Base-by-base conservation (phyloP, 805 yeast genomes). In the Tanozyma kutaoensis region DNA sequence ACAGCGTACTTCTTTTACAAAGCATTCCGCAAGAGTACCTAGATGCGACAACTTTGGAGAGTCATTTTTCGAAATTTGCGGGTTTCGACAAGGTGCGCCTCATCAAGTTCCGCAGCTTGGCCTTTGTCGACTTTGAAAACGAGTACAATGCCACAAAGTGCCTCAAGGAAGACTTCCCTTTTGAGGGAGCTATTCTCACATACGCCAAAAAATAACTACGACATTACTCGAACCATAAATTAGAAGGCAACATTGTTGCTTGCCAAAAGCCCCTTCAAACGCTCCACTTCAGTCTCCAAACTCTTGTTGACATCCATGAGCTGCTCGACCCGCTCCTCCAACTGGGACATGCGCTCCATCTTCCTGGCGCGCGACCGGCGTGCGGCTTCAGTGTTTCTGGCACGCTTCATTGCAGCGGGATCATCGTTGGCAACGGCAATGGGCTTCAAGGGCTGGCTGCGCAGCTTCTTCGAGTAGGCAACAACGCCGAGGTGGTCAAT, bases 341-440 rank as follows among this genome's bases (percentile, higher is more conserved):
- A 61, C 49, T 81, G 88, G 33, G 55, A 43, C 82, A 86, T 79
- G 52, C 93, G 71, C 50, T 80, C 80, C 75, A 79, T 74, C 55
- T 86, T 84, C 51, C 94, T 73, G 14, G 95, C 95, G 45, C 96
- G 67, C 15, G 95, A 84, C 47, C 95, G 72, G 53, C 96, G 74
- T 6, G 96, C 96, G 39, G 97, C 96, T 49, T 85, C 95, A n/a
- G 88, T 88, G 67, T 91, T 88, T 55, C 88, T 76, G 7, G 97
- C 97, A 50, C 97, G 76, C 61, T 88, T 88, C 43, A 79, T 51
- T 24, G 82, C 70, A 31, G 66, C 68, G n/a, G 76, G 70, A 50
- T 85, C 94, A 18, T 69, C 63, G 24, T 60, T 35, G 25, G 69
- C 67, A 30, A 85, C 65, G 7, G 7, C 5, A 15, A 15, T 15